phyloP scores from a whole-genome alignment of 495 filamentous ascomycete genomes.

The Hypoxylon fuscum region DNA sequence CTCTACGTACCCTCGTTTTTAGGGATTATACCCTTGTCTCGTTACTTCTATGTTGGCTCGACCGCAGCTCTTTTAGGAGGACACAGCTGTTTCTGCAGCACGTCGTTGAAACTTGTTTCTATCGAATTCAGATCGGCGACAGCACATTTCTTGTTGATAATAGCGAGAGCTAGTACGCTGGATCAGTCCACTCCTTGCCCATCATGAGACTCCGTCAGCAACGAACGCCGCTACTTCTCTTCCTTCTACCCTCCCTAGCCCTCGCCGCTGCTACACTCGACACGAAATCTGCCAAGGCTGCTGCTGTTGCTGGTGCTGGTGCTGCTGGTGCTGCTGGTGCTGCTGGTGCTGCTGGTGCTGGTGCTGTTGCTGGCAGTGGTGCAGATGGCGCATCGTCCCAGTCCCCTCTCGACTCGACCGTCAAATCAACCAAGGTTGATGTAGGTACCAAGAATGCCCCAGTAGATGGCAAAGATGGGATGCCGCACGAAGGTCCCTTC shows the following conservation, averaged over 20 bases:
- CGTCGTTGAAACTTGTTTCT: background rate
- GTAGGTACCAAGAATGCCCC: constrained; percentile 86
- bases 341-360: too few species aligned
- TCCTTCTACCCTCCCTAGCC: constrained; percentile 56
- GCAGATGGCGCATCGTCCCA: constrained; percentile 30
- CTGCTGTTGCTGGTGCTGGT: too few species aligned
- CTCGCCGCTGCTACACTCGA: constrained; percentile 47
- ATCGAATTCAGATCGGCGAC: background rate
- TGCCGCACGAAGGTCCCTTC: constrained; percentile 91
- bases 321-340: too few species aligned
- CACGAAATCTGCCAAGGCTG: constrained; percentile 26
- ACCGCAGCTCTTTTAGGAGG: constrained; percentile 3
- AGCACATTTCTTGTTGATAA: background rate
- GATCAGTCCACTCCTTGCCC: constrained; percentile 11
- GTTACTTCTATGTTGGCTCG: background rate
- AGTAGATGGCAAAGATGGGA: constrained; percentile 94
- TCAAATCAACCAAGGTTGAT: constrained; percentile 50
- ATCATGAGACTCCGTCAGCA: constrained; percentile 55
- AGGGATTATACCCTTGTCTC: background rate
- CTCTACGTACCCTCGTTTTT: background rate
- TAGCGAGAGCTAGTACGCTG: background rate
- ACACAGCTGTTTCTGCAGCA: background rate
- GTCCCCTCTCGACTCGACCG: constrained; percentile 41
- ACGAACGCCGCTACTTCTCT: constrained; percentile 52
- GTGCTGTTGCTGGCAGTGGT: too few species aligned